Evolutionary conservation across 371 early-diverging fungal species (phyloP).

Genomic region (Mortierella sp.): DNA sequence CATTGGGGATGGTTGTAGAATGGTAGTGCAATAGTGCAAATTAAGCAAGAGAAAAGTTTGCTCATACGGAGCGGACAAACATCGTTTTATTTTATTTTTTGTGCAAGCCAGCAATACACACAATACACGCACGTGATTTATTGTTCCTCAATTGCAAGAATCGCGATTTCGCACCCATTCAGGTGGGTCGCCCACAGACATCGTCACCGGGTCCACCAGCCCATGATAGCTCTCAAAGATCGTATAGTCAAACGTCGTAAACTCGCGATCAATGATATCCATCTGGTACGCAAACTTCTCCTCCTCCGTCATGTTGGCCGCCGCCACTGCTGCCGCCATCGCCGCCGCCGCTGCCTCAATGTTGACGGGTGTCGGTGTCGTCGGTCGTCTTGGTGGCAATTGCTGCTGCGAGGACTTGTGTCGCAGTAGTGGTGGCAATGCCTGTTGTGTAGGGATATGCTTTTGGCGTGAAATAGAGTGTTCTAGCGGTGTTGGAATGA

Average conservation of each 20-base stretch:
- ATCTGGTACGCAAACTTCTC: constrained; percentile 27
- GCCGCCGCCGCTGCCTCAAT: constrained; percentile 36
- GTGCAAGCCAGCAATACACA: not conserved
- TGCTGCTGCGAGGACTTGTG: constrained; percentile 27
- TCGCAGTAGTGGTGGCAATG: constrained; percentile 10
- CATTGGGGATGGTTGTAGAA: not conserved
- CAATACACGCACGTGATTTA: not conserved
- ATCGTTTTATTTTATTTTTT: not conserved
- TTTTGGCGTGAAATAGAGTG: constrained; percentile 37
- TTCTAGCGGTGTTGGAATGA: constrained; percentile 42
- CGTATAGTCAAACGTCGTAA: constrained; percentile 74
- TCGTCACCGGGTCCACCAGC: constrained; percentile 71
- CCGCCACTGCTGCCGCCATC: constrained; percentile 19
- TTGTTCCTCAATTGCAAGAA: constrained; percentile 3
- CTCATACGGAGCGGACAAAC: not conserved
- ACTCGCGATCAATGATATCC: constrained; percentile 69
- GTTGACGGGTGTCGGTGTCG: constrained; percentile 20
- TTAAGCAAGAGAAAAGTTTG: not conserved
- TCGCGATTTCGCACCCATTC: constrained; percentile 68
- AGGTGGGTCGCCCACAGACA: constrained; percentile 79
- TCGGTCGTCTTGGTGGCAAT: constrained; percentile 14
- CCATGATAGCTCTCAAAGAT: constrained; percentile 78
- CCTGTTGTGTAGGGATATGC: constrained; percentile 36
- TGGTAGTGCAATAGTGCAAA: not conserved
- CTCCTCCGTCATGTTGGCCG: constrained; percentile 31